Evolutionary conservation across 106 monocot species (phyloP), one percentile per base, ranked within the genome.

Genomic region (Acorus gramineus): DNA sequence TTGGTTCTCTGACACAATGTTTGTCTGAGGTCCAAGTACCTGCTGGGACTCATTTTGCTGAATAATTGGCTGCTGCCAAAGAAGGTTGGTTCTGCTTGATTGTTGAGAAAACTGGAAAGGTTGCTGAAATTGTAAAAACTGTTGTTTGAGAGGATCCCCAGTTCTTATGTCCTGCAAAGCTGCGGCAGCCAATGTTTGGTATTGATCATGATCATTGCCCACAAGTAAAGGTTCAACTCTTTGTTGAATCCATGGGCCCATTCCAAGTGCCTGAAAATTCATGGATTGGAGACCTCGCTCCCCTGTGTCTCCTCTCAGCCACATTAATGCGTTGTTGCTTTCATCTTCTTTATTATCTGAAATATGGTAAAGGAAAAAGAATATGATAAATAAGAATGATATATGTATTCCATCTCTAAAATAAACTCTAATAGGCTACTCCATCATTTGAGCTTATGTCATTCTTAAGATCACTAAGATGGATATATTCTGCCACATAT

Each of bases 171-270:
- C 84, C 49, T 81, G 84, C 61, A 86, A 71, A 53, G 87, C 76
- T 65, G 85, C 60, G 51, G 90, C 76, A 76, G 82, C 82, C 76
- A 90, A 79, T 60, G 79, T 74, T 71, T 84, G 91, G 68, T 85
- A 99, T 59, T 79, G 82, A 51, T 79, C 81, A 59, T 79, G 81
- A 42, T 79, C 87, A 64, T 64, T 82, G 47, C 83, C 73, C 9
- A 89, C 44, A 11, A 77, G 64, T 60, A 74, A 60, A 11, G 96
- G 77, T 13, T 98, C 85, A 61, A 90, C 42, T 62, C 81, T 81
- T 63, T 85, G 82, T 64, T 72, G 83, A 28, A 71, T 62, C 81
- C 81, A 89, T 11, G 88, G 64, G 61, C 77, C 78, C 55, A 81
- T 73, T 63, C 81, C 83, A 53, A 80, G 68, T 63, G 78, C 68